Conservation (phyloP, 2,329 filamentous ascomycete genomes). For the Trichoderma citrinoviride region DNA sequence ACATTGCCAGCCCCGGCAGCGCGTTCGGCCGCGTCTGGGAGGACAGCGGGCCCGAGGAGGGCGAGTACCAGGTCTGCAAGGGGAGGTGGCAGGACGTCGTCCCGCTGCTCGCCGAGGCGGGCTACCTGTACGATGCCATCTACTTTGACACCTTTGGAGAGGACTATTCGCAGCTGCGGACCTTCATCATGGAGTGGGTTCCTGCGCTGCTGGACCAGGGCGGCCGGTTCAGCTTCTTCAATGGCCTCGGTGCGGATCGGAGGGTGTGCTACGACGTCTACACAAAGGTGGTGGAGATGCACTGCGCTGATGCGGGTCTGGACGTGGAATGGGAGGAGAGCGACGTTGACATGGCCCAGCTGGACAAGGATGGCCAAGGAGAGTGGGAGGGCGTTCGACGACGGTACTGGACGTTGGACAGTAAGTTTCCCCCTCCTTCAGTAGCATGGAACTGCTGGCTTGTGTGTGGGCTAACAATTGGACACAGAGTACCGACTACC, state of each 20-base stretch:
- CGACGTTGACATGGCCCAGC: slow-evolving; percentile 62
- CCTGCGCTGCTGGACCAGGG: slow-evolving; percentile 70
- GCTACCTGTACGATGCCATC: slow-evolving; percentile 76
- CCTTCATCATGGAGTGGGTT: slow-evolving; percentile 86
- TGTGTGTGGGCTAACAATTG: slow-evolving; percentile 33
- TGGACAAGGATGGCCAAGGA: slow-evolving; percentile 64
- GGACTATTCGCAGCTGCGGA: slow-evolving; percentile 78
- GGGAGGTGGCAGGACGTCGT: slow-evolving; percentile 79
- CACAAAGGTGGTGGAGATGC: slow-evolving; percentile 85
- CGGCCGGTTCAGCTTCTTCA: slow-evolving; percentile 83
- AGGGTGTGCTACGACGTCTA: slow-evolving; percentile 96
- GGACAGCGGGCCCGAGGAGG: slow-evolving; percentile 53
- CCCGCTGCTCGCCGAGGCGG: slow-evolving; percentile 63
- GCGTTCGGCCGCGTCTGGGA: slow-evolving; percentile 58
- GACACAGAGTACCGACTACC: slow-evolving; percentile 68
- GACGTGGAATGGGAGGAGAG: slow-evolving; percentile 85
- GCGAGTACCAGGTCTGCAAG: slow-evolving; percentile 67
- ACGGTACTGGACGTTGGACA: slow-evolving; percentile 84
- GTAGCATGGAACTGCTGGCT: neutral
- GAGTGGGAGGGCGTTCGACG: slow-evolving; percentile 88
- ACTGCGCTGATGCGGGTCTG: slow-evolving; percentile 82
- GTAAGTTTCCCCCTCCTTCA: slow-evolving; percentile 41
- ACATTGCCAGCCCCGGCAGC: slow-evolving; percentile 51
- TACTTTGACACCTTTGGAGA: slow-evolving; percentile 99
- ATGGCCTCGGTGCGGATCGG: slow-evolving; percentile 87